phyloP scores from a whole-genome alignment of 179 eudicot species.

The Spergularia azorica region DNA sequence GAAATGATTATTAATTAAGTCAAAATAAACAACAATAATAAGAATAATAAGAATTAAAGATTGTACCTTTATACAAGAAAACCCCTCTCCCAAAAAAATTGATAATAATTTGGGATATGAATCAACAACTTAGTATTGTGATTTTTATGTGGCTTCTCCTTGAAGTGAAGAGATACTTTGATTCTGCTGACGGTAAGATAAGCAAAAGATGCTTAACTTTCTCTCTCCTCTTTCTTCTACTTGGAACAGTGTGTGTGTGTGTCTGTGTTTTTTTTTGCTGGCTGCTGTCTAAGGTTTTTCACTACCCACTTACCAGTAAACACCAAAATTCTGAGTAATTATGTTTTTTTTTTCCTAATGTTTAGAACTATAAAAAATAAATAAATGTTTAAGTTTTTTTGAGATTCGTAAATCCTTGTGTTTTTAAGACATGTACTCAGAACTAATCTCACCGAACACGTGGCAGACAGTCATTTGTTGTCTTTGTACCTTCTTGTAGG shows the following conservation, averaged over 20 bases:
- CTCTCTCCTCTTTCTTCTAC: not conserved
- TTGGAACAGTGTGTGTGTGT: too few relatives aligned
- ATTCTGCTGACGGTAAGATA: conserved; percentile 32
- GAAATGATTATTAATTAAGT: too few relatives aligned
- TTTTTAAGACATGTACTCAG: conserved; percentile 4
- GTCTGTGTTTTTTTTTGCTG: too few relatives aligned
- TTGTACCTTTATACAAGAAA: conserved; percentile 24
- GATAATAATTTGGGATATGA: not conserved
- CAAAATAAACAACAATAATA: not conserved
- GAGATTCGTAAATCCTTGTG: conserved; percentile 21
- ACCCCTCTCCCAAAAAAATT: not conserved
- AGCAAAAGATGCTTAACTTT: conserved; percentile 16
- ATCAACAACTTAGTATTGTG: too few relatives aligned
- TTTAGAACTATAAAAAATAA: not conserved
- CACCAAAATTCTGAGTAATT: not conserved
- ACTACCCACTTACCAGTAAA: not conserved
- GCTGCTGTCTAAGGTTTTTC: too few relatives aligned
- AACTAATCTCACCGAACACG: conserved; percentile 35
- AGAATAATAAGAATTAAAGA: not conserved
- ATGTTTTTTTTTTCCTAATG: not conserved
- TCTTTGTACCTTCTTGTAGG: conserved; percentile 1
- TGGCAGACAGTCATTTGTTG: conserved; percentile 14
- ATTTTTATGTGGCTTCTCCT: conserved; percentile 16
- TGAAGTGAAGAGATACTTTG: conserved; percentile 35
- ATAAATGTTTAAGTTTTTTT: not conserved